Base-by-base conservation (phyloP, 2,329 filamentous ascomycete species). In the Kalmusia sp. region DNA sequence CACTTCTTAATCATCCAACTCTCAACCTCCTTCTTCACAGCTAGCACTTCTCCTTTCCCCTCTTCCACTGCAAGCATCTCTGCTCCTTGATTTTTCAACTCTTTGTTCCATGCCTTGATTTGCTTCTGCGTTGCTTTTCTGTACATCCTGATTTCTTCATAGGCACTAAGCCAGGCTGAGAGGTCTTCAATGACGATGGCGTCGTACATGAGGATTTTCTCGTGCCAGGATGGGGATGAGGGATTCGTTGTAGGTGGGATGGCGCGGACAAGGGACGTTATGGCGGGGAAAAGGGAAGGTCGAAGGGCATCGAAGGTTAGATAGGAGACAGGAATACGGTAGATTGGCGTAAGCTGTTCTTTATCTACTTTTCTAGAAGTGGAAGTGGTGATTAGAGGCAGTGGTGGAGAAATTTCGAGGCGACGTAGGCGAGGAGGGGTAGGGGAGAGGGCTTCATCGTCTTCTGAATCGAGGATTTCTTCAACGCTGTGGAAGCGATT, bases 181-280 rank as follows among this genome's bases (percentile, higher is more conserved):
- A 99, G 78, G 60, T 97, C 92, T 74, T 98, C 93, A 0, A 97
- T 75, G 1, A 95, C 82, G 37, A 99, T 89, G 0, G 93, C 92
- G 65, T 98, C 93, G 70, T 96, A 98, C 70, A 98, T 85, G 5
- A 98, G 79, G 40, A 99, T 97, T 76, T 92, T 96, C 74, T 98
- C 92, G 63, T 96, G 82, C 91, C 93, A 98, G 2, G 85, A 92
- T 2, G 80, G 81, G 2, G 70, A 67, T 5, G 65, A 70, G 6
- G 71, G 68, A 51, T 81, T 69, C 2, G 55, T 61, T 7, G 71
- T 74, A 2, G 73, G 73, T 4, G 73, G 76, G 24, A 80, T 75
- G 6, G 70, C 67, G 31, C 75, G 79, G 30, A 87, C 72, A 2
- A 79, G 77, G 9, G 71, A 62, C 5, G 80, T 81, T 46, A 87